Conservation (phyloP, 306 rosid species). For the Corylus americana region DNA sequence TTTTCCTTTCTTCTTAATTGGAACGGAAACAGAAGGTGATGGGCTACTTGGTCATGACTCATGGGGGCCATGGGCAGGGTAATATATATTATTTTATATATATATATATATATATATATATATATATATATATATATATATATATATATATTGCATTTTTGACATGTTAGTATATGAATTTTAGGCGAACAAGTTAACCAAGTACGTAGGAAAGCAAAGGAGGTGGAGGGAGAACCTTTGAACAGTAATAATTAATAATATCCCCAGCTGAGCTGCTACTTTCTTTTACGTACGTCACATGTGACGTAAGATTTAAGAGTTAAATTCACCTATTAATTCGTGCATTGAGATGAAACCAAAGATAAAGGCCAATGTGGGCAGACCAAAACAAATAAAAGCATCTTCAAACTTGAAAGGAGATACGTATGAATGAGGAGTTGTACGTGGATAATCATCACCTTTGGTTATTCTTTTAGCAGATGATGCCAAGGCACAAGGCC, state of each 20-base stretch:
- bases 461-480: neutral
- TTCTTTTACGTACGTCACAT: slow-evolving; percentile 23
- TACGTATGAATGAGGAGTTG: slow-evolving; percentile 1
- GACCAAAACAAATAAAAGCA: slow-evolving; percentile 42
- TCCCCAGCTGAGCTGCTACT: neutral
- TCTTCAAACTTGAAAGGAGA: slow-evolving; percentile 27
- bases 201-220: neutral
- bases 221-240: neutral
- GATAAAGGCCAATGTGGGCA: slow-evolving; percentile 23
- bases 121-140: neutral
- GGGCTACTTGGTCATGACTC: neutral
- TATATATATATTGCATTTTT: neutral
- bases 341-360: slow-evolving; percentile 27
- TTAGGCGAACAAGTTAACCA: slow-evolving; percentile 32
- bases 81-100: neutral
- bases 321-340: slow-evolving; percentile 15
- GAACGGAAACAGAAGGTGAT: neutral
- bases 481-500: slow-evolving; percentile 12
- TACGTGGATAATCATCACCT: slow-evolving; percentile 44
- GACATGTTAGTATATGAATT: slow-evolving; percentile 32
- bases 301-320: slow-evolving; percentile 15
- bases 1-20: neutral
- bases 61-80: neutral
- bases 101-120: neutral
- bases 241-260: neutral